These are phyloP conservation scores for Diplosphaera chodatii DNA, from an alignment of 139 green algal species.

Conservation along the genomic window DNA sequence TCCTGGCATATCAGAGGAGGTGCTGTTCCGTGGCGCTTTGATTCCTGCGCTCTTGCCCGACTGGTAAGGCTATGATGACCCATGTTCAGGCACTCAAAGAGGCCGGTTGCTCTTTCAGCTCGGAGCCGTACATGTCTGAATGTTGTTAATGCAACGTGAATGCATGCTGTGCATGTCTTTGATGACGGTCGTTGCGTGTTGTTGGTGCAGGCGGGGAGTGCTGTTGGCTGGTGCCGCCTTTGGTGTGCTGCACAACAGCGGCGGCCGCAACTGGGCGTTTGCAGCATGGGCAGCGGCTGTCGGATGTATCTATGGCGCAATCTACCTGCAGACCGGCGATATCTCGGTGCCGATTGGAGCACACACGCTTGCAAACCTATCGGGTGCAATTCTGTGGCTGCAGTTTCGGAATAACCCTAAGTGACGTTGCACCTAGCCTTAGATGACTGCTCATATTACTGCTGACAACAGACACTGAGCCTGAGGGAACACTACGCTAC, in stretches of 20 bases:
- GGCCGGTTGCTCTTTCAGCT: no score
- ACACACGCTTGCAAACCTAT: conserved; percentile 61
- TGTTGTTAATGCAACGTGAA: no score
- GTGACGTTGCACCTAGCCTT: no score
- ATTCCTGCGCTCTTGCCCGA: conserved; percentile 66
- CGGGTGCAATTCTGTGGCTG: conserved; percentile 53
- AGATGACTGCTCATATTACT: no score
- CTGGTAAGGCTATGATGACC: no score
- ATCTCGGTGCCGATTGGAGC: conserved; percentile 55
- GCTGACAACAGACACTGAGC: no score
- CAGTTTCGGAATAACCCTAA: background rate
- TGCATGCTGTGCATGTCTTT: no score
- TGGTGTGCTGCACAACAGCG: conserved; percentile 67
- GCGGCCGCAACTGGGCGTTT: conserved; percentile 70
- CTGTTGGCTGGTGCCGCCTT: conserved; percentile 60
- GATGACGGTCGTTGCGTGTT: no score
- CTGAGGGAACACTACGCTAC: no score
- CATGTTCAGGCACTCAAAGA: no score
- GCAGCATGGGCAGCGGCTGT: conserved; percentile 64
- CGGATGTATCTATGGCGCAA: conserved; percentile 57
- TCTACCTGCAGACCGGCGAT: conserved; percentile 57
- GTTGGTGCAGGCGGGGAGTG: conserved; percentile 53
- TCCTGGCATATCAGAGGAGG: conserved; percentile 60
- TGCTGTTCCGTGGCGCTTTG: conserved; percentile 72
- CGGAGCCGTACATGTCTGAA: no score